These are phyloP conservation scores for Gaillardinia entomophila DNA, from an alignment of 805 yeast species.

Conservation along the genomic window DNA sequence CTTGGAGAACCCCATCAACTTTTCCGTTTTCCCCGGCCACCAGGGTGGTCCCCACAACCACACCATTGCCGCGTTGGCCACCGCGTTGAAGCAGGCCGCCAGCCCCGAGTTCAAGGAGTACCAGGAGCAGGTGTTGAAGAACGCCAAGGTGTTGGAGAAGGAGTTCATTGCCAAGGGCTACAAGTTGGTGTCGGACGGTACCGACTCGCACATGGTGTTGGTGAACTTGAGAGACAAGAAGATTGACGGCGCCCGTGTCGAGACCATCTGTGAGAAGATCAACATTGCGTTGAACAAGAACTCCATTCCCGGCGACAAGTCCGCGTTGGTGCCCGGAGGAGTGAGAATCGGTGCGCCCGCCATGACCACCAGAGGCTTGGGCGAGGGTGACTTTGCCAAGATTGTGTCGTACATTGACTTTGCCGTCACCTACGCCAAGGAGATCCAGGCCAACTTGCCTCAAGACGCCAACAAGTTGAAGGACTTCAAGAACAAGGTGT, in stretches of 20 bases:
- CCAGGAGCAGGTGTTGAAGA: conserved; percentile 76
- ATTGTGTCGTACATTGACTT: conserved; percentile 76
- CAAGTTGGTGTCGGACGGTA: conserved; percentile 84
- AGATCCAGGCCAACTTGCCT: conserved; percentile 64
- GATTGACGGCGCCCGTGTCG: conserved; percentile 95
- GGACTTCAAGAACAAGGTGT: conserved; percentile 74
- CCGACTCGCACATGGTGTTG: conserved; percentile 89
- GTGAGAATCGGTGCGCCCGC: conserved; percentile 97
- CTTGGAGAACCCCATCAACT: conserved; percentile 86
- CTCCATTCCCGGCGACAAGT: conserved; percentile 93
- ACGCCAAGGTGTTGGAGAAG: conserved; percentile 72
- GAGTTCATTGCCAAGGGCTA: conserved; percentile 63
- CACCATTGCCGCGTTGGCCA: conserved; percentile 93
- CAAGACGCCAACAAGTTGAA: conserved; percentile 72
- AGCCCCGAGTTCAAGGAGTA: conserved; percentile 84
- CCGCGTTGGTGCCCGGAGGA: conserved; percentile 95
- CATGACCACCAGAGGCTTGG: conserved; percentile 94
- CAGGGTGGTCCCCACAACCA: conserved; percentile 99
- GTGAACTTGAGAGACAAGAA: conserved; percentile 73
- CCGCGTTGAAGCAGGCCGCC: conserved; percentile 87
- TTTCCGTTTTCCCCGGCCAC: conserved; percentile 98
- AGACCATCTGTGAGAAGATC: conserved; percentile 79
- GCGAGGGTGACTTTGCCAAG: conserved; percentile 66
- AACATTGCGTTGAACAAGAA: conserved; percentile 95
- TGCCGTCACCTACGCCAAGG: conserved; percentile 74